Conservation (phyloP, 352 stramenopile species). For the Globisporangium apiculatum region DNA sequence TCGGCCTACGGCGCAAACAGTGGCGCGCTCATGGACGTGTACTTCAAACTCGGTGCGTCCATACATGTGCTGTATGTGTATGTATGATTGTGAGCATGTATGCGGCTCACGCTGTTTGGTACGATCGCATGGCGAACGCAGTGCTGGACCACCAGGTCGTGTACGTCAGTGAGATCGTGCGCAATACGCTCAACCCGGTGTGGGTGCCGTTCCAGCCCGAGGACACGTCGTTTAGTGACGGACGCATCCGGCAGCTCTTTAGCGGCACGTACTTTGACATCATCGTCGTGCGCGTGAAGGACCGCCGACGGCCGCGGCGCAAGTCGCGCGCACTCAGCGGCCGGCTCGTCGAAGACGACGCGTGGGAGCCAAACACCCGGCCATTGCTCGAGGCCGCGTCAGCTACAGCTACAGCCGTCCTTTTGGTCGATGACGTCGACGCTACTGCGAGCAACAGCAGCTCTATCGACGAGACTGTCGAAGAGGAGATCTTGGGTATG, state of each 20-base stretch:
- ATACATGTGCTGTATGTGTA: not conserved
- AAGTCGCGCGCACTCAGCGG: constrained; percentile 42
- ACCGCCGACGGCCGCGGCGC: constrained; percentile 34
- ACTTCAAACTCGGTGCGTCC: constrained; percentile 64
- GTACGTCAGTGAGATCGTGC: constrained; percentile 69
- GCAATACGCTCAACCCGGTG: constrained; percentile 69
- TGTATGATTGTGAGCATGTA: not conserved
- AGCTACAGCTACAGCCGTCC: constrained; percentile 20
- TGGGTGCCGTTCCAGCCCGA: constrained; percentile 74
- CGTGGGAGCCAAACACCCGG: constrained; percentile 35
- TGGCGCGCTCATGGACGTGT: constrained; percentile 56
- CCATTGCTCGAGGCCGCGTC: constrained; percentile 24
- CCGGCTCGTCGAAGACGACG: constrained; percentile 31
- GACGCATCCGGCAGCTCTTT: constrained; percentile 26
- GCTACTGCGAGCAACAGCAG: constrained; percentile 12
- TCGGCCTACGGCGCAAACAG: constrained; percentile 34
- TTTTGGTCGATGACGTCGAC: constrained; percentile 23
- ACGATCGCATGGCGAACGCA: constrained; percentile 10
- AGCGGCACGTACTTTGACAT: constrained; percentile 55
- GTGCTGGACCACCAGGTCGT: constrained; percentile 59
- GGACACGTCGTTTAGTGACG: constrained; percentile 17
- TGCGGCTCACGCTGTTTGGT: not conserved
- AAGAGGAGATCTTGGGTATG: constrained; percentile 55
- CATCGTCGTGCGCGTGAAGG: constrained; percentile 54
- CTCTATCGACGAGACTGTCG: constrained; percentile 12